A percentile compares a stretch with the other conserved stretches of the same genome.
phyloP scores from a whole-genome alignment of 352 stramenopile species.

The Pythium vanterpoolii region DNA sequence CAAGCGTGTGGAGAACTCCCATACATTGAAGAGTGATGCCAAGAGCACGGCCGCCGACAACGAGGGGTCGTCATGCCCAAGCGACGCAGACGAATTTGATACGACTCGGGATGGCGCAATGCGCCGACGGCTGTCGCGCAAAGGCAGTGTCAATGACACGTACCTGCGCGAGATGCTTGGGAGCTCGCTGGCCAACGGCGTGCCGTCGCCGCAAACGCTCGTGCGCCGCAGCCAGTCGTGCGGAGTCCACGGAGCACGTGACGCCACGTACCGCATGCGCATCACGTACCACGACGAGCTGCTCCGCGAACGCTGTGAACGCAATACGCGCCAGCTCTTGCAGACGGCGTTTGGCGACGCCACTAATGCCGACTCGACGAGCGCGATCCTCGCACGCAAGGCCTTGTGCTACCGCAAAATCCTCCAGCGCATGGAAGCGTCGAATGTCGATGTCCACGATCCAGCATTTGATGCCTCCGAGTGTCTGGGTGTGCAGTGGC shows the following conservation, averaged over 20 bases:
- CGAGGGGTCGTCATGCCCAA: neutral
- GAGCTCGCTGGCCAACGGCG: constrained; percentile 1
- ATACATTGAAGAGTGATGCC: neutral
- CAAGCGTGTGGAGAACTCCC: neutral
- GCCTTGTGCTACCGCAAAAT: constrained; percentile 30
- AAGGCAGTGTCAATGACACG: constrained; percentile 20
- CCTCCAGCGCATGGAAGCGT: constrained; percentile 24
- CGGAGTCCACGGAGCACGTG: constrained; percentile 3
- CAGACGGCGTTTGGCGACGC: constrained; percentile 16
- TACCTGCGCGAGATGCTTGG: constrained; percentile 20
- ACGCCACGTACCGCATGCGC: neutral
- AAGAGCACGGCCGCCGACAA: constrained; percentile 1
- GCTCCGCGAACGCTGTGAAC: constrained; percentile 21
- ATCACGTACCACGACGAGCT: constrained; percentile 22
- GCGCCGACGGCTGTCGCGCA: constrained; percentile 6
- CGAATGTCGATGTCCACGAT: constrained; percentile 24
- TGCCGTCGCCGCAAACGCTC: neutral
- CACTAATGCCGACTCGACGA: constrained; percentile 17
- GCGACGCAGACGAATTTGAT: constrained; percentile 8
- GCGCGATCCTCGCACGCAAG: constrained; percentile 24
- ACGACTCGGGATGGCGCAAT: neutral
- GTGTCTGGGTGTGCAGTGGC: constrained; percentile 28
- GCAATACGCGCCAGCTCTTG: constrained; percentile 22
- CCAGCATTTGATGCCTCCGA: constrained; percentile 23
- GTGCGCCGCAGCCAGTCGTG: constrained; percentile 23